Base-by-base conservation (phyloP, 2,329 filamentous ascomycete species). In the Talaromyces marneffei region DNA sequence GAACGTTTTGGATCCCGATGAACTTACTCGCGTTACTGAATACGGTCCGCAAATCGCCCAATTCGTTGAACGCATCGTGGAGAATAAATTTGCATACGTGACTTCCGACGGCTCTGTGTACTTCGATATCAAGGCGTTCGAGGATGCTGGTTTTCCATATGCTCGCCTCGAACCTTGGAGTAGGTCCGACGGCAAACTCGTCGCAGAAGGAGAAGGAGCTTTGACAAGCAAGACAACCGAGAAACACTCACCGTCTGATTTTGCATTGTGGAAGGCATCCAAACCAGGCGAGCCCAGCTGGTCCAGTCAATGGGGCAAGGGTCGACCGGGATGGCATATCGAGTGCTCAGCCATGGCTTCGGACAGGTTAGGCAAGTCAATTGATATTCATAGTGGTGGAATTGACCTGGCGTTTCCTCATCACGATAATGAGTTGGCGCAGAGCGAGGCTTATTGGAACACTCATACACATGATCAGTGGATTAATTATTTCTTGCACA, bases 341-440 rank as follows among this genome's bases (percentile, higher is more conserved):
- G 92, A 97, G 78, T 97, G 93, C 85, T 92, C 89, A 1, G 92
- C 92, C 16, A 97, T 97, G 93, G 92, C 92, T 0, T 93, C 90
- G 2, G 90, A 92, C 65, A 84, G 92, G n/a, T 79, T 97, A 1
- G 92, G 92, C 4, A 82, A 86, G 29, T 83, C 87, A 64, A 92
- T 97, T 80, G 93, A 97, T 73, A 90, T 97, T 59, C 93, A 97
- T 75, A 95, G 91, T 23, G 92, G 93, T 29, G 93, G 93, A 62
- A 89, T 96, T 63, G 93, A 97, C 74, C 82, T 97, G 58, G 87
- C 88, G 0, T 96, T 96, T 74, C 92, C 92, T 0, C 92, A 96
- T 73, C 92, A 92, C 75, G 92, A 94, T 74, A 97, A 96, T 68
- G 93, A 96, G 74, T 78, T 96, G 66, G 92, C 91, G 0, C 92